Evolutionary conservation across 371 early-diverging fungal genomes (phyloP), one percentile per base, ranked within the genome.

Genomic region (Parasitella parasitica): DNA sequence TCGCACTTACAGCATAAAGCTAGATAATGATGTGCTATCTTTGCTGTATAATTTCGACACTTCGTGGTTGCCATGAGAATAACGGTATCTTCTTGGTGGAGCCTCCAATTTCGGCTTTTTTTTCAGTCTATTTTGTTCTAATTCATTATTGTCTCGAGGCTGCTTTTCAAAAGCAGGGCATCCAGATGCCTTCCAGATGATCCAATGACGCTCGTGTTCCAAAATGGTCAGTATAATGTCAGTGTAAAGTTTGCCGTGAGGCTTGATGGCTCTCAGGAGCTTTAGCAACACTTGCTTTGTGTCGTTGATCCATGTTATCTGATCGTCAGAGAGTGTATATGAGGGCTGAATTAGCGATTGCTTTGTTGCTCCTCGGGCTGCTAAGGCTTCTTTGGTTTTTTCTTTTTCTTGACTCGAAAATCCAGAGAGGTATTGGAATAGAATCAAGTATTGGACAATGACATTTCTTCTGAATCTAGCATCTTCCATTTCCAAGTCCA

Each of bases 391-490:
- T 16, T 72, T 69, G 12, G 78, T 76, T 13, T 57, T 66, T 24
- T 81, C 77, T 35, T 73, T 74, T 46, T 78, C 78, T 9, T 51
- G 46, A 39, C 66, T 52, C 2, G 77, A 64, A 52, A 78, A 78
- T 1, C 77, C 69, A 34, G 76, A 64, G 6, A 86, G 77, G 62
- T 88, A 91, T 56, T 90, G 87, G 34, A 90, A 73, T 4, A 92
- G 71, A 22, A 93, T 90, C 34, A 91, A 61, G 35, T 89, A 79
- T 65, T 95, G 95, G 15, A 92, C 80, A 49, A 95, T 79, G 15
- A 93, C 84, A 63, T 90, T 92, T 35, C 93, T 86, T 57, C 92
- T 82, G 62, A 91, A 89, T 56, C 83, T 74, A 6, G 86, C 77
- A 59, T 90, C 89, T 20, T 76, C 76, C 46, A 89, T 89, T 83